A percentile compares a stretch with the other conserved stretches of the same genome.
phyloP scores from a whole-genome alignment of 306 rosid genomes.

The Lagenaria siceraria region DNA sequence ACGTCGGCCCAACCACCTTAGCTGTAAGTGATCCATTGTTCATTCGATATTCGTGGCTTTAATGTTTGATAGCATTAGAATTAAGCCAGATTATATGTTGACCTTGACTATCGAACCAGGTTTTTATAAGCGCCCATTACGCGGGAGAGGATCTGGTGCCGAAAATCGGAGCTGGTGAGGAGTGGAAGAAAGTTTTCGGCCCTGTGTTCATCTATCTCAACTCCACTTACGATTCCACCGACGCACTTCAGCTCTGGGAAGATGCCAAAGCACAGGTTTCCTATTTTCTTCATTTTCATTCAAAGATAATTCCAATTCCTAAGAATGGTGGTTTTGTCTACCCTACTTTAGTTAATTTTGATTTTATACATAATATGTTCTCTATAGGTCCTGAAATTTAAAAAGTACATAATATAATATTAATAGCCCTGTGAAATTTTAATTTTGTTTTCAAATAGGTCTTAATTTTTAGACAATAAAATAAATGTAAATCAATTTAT shows the following conservation, averaged over 20 bases:
- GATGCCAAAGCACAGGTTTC: constrained; percentile 31
- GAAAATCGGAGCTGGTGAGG: constrained; percentile 23
- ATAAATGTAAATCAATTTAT: no score
- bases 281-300: background rate
- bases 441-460: no score
- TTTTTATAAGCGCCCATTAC: constrained; percentile 39
- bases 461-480: no score
- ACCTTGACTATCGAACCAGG: constrained; percentile 1
- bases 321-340: no score
- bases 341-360: no score
- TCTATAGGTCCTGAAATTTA: no score
- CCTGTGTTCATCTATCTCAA: constrained; percentile 31
- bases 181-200: constrained; percentile 41
- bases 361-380: no score
- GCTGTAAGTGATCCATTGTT: constrained; percentile 39
- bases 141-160: constrained; percentile 37
- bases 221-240: constrained; percentile 15
- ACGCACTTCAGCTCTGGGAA: constrained; percentile 25
- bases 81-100: background rate
- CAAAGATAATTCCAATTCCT: background rate
- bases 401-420: no score
- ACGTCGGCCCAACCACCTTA: constrained; percentile 83
- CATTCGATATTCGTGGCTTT: background rate
- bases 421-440: no score
- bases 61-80: background rate